Evolutionary conservation across 345 rosid genomes (phyloP).

Genomic region (Arabis hirsuta): DNA sequence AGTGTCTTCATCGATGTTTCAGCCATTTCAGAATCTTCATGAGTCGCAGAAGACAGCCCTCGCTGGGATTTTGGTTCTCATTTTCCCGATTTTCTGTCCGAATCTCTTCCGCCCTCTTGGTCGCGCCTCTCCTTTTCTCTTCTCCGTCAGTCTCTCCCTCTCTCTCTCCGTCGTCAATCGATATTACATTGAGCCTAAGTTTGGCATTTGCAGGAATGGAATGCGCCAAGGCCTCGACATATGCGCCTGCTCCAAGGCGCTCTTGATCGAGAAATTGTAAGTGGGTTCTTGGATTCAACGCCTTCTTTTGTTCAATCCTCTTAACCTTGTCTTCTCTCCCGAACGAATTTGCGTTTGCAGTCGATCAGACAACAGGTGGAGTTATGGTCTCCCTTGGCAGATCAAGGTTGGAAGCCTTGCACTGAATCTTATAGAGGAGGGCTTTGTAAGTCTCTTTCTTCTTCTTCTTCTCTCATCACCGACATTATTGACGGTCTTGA

Average conservation of each 20-base stretch:
- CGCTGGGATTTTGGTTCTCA: conserved; percentile 53
- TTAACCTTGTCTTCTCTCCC: background rate
- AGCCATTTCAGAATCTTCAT: conserved; percentile 41
- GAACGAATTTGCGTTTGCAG: conserved; percentile 42
- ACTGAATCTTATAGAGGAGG: conserved; percentile 32
- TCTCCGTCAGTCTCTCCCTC: conserved; percentile 64
- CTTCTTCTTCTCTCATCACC: conserved; percentile 3
- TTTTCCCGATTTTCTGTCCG: conserved; percentile 64
- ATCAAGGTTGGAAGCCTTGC: conserved; percentile 89
- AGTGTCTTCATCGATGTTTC: conserved; percentile 29
- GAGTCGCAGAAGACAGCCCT: conserved; percentile 56
- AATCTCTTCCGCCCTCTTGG: conserved; percentile 67
- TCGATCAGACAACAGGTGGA: conserved; percentile 62
- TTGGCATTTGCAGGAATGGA: conserved; percentile 78
- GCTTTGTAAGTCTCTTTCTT: conserved; percentile 51
- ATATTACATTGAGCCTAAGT: background rate
- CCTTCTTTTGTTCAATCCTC: background rate
- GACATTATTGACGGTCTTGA: conserved; percentile 8
- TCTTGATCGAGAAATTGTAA: conserved; percentile 61
- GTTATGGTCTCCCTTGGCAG: conserved; percentile 85
- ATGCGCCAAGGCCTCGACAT: conserved; percentile 85
- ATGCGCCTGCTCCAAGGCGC: conserved; percentile 67
- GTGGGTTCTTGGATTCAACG: conserved; percentile 33
- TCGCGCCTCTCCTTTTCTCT: conserved; percentile 73
- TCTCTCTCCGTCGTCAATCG: background rate